A percentile compares a stretch with the other conserved stretches of the same genome.
Conservation (phyloP, 2,329 filamentous ascomycete genomes). For the Fusarium coffeatum region DNA sequence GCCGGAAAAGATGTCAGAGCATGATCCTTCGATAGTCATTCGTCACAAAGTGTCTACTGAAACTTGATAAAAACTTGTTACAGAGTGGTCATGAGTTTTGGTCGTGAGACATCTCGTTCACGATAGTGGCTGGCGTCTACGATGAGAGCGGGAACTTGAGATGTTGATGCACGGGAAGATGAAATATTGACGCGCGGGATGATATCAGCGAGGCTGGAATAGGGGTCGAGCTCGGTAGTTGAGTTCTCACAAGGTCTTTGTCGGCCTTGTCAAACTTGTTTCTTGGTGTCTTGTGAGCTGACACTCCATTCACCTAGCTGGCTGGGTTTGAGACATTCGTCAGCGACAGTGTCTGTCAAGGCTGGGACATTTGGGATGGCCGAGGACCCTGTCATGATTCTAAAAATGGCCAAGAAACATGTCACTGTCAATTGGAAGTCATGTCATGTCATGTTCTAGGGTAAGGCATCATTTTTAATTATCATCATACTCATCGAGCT, state of each 20-base stretch:
- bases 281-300: background rate
- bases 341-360: conserved; percentile 8
- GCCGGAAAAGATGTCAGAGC: background rate
- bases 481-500: fast-evolving
- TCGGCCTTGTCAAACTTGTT: background rate
- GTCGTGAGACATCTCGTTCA: background rate
- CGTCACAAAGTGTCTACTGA: no score
- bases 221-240: background rate
- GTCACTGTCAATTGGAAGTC: background rate
- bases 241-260: background rate
- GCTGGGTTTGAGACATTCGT: conserved; percentile 30
- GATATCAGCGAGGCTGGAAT: background rate
- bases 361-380: conserved; percentile 4
- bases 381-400: background rate
- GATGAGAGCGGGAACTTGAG: background rate
- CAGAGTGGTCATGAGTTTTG: conserved; percentile 7
- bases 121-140: background rate
- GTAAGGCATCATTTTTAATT: background rate
- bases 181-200: background rate
- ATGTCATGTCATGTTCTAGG: background rate
- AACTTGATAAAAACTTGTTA: background rate
- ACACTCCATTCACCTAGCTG: conserved; percentile 6
- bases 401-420: fast-evolving
- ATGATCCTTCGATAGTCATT: background rate
- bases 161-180: background rate